phyloP scores from a whole-genome alignment of 176 grass and related monocot species.

The Triticum aestivum region DNA sequence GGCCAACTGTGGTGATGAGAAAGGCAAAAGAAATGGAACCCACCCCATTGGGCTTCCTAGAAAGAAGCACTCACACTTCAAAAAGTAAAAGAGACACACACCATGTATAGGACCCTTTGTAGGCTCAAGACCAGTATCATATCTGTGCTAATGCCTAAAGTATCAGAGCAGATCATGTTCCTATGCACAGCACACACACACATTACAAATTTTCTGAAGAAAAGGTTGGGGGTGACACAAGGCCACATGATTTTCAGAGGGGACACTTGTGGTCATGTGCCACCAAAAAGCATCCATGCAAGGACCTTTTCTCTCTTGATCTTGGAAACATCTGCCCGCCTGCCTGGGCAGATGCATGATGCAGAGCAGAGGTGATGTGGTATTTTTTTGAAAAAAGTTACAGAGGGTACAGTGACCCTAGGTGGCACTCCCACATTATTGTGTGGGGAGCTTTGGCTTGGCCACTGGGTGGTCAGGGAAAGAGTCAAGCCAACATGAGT shows the following conservation, averaged over 20 bases:
- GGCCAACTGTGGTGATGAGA: constrained; percentile 14
- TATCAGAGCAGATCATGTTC: constrained; percentile 19
- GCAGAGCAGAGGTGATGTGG: neutral
- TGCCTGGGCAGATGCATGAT: constrained; percentile 26
- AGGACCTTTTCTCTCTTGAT: constrained; percentile 37
- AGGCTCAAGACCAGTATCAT: constrained; percentile 1
- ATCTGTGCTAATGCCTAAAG: constrained; percentile 18
- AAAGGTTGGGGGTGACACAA: neutral
- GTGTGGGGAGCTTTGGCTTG: constrained; percentile 22
- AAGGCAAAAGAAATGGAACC: constrained; percentile 23
- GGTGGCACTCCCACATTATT: constrained; percentile 10
- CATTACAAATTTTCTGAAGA: constrained; percentile 8
- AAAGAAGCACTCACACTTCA: constrained; percentile 20
- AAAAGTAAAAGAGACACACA: constrained; percentile 5
- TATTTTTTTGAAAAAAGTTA: constrained; percentile 9
- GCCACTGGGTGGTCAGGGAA: constrained; percentile 16
- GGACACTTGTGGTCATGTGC: constrained; percentile 39
- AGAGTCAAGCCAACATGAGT: constrained; percentile 27
- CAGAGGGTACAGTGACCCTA: neutral
- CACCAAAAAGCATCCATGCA: constrained; percentile 29
- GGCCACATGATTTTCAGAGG: constrained; percentile 42
- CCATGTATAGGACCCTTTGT: constrained; percentile 27
- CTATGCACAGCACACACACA: neutral
- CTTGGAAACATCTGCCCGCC: constrained; percentile 36
- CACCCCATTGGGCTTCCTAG: neutral